These are phyloP conservation scores for Rubia yunnanensis DNA, from an alignment of 257 asterid genomes.

Conservation along the genomic window DNA sequence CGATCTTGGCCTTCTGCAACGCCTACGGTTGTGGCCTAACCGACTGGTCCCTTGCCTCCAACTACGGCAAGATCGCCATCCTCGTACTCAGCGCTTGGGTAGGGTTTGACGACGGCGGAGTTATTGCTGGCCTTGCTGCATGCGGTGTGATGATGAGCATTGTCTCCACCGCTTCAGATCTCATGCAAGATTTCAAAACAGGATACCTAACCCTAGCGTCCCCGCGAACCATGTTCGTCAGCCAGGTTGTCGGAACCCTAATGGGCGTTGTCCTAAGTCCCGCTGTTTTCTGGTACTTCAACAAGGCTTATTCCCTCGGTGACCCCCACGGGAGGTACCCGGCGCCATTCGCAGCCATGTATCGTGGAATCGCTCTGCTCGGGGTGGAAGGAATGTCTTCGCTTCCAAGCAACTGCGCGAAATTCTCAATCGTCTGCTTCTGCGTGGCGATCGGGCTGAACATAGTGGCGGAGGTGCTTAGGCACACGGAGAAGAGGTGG, in stretches of 20 bases:
- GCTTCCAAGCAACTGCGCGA: constrained; percentile 54
- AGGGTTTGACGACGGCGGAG: constrained; percentile 43
- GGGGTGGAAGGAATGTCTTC: constrained; percentile 56
- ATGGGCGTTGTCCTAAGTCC: constrained; percentile 48
- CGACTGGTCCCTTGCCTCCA: constrained; percentile 69
- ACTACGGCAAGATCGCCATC: constrained; percentile 59
- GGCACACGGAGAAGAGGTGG: constrained; percentile 31
- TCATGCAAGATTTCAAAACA: constrained; percentile 66
- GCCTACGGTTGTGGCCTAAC: constrained; percentile 70
- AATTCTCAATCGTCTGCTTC: constrained; percentile 31
- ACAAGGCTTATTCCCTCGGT: constrained; percentile 39
- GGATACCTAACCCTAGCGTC: constrained; percentile 59
- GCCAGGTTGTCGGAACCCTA: constrained; percentile 53
- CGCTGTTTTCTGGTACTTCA: constrained; percentile 53
- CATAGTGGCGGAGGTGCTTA: constrained; percentile 12
- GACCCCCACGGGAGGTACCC: constrained; percentile 42
- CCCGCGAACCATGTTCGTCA: constrained; percentile 52
- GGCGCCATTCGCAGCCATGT: constrained; percentile 42
- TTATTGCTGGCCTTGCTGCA: constrained; percentile 57
- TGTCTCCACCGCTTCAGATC: constrained; percentile 52
- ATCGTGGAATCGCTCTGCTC: constrained; percentile 48
- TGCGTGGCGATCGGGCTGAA: constrained; percentile 24
- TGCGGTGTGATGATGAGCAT: constrained; percentile 74
- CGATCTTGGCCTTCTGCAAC: constrained; percentile 57
- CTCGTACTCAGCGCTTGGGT: constrained; percentile 58